Percentiles rank a stretch among this genome's conserved stretches.
These are phyloP conservation scores for Potentilla sterilis DNA, from an alignment of 306 rosid species.

Conservation along the genomic window DNA sequence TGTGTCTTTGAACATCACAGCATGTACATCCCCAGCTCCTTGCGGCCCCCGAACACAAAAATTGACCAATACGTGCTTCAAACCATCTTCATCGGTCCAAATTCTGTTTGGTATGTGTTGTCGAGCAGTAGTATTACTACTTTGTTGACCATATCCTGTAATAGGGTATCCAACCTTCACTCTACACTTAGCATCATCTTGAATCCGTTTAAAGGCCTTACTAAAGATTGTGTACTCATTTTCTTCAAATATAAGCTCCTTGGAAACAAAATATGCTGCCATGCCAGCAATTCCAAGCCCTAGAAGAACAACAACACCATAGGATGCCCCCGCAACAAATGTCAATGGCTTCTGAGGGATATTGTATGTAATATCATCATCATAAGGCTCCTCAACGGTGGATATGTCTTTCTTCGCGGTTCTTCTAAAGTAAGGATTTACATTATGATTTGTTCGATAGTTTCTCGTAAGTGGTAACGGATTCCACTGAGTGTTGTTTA, in stretches of 20 bases:
- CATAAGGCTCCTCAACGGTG: constrained; percentile 77
- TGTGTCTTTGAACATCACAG: constrained; percentile 80
- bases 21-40: constrained; percentile 79
- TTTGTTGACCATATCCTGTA: constrained; percentile 97
- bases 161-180: constrained; percentile 93
- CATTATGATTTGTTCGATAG: constrained; percentile 26
- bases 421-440: constrained; percentile 30
- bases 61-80: constrained; percentile 87
- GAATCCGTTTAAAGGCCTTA: constrained; percentile 84
- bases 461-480: constrained; percentile 32
- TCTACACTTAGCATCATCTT: constrained; percentile 83
- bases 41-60: constrained; percentile 86
- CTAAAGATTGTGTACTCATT: constrained; percentile 87
- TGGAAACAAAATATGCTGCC: constrained; percentile 90
- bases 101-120: constrained; percentile 81
- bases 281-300: constrained; percentile 85
- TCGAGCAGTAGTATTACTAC: constrained; percentile 97
- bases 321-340: constrained; percentile 83
- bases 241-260: constrained; percentile 90
- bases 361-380: constrained; percentile 78
- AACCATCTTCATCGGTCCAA: constrained; percentile 94
- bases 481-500: constrained; percentile 13
- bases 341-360: constrained; percentile 93
- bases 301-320: constrained; percentile 65
- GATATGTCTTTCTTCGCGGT: constrained; percentile 50